Conservation (phyloP, 1,139 yeast species). For the Pneumocystis sp. region DNA sequence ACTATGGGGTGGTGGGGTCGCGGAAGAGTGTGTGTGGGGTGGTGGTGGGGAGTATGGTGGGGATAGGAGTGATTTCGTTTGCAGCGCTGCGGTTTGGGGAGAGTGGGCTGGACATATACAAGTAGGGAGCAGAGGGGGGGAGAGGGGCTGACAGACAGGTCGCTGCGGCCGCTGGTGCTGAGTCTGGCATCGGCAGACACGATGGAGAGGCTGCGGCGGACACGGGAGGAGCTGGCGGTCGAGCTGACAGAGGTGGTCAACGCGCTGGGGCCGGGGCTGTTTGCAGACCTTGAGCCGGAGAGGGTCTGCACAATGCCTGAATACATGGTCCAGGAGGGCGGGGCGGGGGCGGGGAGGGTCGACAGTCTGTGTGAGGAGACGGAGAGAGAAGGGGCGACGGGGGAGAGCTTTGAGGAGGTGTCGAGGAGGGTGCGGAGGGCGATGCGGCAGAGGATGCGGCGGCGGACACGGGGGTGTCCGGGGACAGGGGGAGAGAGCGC, state of each 20-base stretch:
- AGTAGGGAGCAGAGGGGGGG: slow-evolving; percentile 67
- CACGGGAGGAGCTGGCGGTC: slow-evolving; percentile 39
- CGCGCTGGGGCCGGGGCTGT: slow-evolving; percentile 59
- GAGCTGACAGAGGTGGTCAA: slow-evolving; percentile 57
- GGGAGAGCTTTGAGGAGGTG: background rate
- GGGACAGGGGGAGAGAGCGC: no score
- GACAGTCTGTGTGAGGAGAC: no score
- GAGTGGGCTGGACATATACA: slow-evolving; percentile 76
- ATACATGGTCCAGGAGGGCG: background rate
- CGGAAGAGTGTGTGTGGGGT: slow-evolving; percentile 21
- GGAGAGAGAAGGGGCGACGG: no score
- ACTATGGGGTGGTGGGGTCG: slow-evolving; percentile 15
- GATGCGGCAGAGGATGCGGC: background rate
- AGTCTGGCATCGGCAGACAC: slow-evolving; percentile 41
- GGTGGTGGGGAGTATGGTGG: slow-evolving; percentile 36
- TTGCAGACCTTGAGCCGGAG: slow-evolving; percentile 51
- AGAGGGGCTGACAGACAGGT: slow-evolving; percentile 55
- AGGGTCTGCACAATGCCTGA: slow-evolving; percentile 10
- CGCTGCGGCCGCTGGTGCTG: slow-evolving; percentile 65
- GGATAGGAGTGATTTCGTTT: slow-evolving; percentile 61
- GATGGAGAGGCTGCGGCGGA: slow-evolving; percentile 40
- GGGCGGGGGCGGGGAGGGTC: no score
- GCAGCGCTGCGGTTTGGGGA: slow-evolving; percentile 85
- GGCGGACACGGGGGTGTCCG: background rate
- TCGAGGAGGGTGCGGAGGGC: background rate